Conservation (phyloP, 208 protist genomes). For the Leishmania aethiopica region DNA sequence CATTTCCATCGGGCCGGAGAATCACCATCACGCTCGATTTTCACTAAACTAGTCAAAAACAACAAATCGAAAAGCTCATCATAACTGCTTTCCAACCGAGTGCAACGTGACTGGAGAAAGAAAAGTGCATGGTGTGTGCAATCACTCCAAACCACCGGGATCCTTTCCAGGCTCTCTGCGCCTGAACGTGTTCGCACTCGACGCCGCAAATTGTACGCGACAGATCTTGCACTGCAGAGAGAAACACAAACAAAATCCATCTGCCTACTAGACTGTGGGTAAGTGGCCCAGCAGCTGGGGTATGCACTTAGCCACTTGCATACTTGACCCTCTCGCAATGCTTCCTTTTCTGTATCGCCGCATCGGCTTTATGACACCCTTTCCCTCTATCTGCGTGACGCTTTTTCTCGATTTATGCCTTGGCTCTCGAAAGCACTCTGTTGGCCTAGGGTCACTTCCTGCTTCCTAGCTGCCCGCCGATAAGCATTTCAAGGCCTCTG, state of each 20-base stretch:
- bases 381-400: not conserved
- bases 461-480: no score
- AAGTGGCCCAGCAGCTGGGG: not conserved
- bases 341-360: not conserved
- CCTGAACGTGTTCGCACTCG: not conserved
- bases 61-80: not conserved
- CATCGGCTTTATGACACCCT: not conserved
- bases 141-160: not conserved
- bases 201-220: not conserved
- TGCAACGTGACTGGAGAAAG: rapidly evolving
- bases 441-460: not conserved
- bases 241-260: not conserved
- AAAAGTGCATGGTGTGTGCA: not conserved
- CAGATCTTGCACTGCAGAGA: not conserved
- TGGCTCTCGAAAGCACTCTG: not conserved
- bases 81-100: not conserved
- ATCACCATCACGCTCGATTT: not conserved
- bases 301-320: not conserved
- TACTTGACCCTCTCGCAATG: not conserved
- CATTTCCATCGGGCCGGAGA: not conserved
- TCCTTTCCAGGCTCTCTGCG: not conserved
- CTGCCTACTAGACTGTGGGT: not conserved
- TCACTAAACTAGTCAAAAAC: not conserved
- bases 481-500: not conserved
- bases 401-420: not conserved